Percentiles rank a stretch among this genome's conserved stretches.
phyloP scores from a whole-genome alignment of 192 early-diverging fungal species.

The Podila epigama region DNA sequence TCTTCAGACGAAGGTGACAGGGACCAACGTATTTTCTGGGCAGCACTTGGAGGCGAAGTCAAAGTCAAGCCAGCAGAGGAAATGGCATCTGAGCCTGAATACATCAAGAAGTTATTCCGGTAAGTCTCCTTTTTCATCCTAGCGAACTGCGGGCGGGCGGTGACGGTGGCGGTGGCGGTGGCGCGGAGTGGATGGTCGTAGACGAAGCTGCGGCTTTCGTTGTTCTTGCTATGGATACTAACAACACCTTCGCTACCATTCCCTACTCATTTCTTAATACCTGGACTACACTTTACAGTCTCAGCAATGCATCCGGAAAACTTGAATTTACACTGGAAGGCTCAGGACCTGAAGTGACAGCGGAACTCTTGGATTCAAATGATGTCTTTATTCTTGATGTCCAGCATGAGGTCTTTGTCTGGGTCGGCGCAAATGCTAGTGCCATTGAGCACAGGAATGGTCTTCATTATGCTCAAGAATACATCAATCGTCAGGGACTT shows the following conservation, averaged over 20 bases:
- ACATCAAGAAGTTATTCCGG: slow-evolving; percentile 59
- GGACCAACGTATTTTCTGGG: slow-evolving; percentile 67
- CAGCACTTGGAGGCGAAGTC: slow-evolving; percentile 69
- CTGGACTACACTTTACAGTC: not conserved
- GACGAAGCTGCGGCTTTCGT: too few relatives aligned
- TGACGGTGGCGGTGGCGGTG: too few relatives aligned
- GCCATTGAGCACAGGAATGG: slow-evolving; percentile 59
- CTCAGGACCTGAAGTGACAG: slow-evolving; percentile 49
- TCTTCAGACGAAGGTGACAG: slow-evolving; percentile 64
- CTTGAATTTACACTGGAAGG: slow-evolving; percentile 65
- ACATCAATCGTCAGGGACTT: slow-evolving; percentile 59
- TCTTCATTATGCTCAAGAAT: slow-evolving; percentile 71
- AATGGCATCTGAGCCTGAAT: slow-evolving; percentile 33
- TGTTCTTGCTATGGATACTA: too few relatives aligned
- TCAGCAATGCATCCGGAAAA: slow-evolving; percentile 46
- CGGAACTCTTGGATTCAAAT: slow-evolving; percentile 59
- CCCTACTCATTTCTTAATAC: not conserved
- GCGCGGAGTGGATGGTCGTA: too few relatives aligned
- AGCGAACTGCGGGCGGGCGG: too few relatives aligned
- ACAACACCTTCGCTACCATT: not conserved
- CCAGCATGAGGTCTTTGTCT: slow-evolving; percentile 63
- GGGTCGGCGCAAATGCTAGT: slow-evolving; percentile 64
- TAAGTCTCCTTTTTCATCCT: slow-evolving; percentile 15
- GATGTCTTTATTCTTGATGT: slow-evolving; percentile 78
- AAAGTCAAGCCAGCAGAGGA: slow-evolving; percentile 62